Base-by-base conservation (phyloP, 805 yeast species). In the Starmerella tilneyi region DNA sequence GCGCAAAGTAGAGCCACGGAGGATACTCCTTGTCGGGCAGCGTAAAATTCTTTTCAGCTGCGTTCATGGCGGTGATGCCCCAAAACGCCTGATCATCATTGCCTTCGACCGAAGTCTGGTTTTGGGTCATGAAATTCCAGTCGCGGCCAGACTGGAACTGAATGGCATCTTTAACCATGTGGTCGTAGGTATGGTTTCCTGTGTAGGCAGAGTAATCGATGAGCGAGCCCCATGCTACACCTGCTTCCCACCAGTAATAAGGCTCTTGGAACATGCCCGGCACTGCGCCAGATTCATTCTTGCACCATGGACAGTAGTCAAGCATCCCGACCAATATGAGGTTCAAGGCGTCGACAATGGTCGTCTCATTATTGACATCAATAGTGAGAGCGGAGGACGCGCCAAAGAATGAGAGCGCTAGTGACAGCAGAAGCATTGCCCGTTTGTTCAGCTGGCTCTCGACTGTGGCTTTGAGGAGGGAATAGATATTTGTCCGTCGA, bases 181-280 rank as follows among this genome's bases (percentile, higher is more conserved):
- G 69, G 35, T 73, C 80, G 56, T 76, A 83, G 1, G 88, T 75
- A 51, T 72, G 73, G 61, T 88, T 81, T 30, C 79, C 74, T 61
- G 84, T 75, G 60, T 71, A 79, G 54, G 61, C 78, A 66, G 84
- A 72, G 63, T 82, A 81, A 61, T 86, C 96, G 35, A 89, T 59
- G 72, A 89, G 67, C 16, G 82, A 71, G 8, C 95, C 94, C 84
- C 86, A 85, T 2, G 89, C 95, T 49, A 88, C 94, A 54, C 97
- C 97, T 9, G 96, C 94, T 66, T 86, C 85, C 96, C 96, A 88
- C 98, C 97, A 89, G 71, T 89, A 89, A 70, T 89, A 88, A 0
- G 97, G 97, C 59, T 71, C 67, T 11, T 79, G 68, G 62, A 92
- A 88, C 86, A 82, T 78, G 34, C 97, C 98, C 22, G 83, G 69